Evolutionary conservation across 2,329 filamentous ascomycete species (phyloP).

Genomic region (Cladophialophora bantiana): DNA sequence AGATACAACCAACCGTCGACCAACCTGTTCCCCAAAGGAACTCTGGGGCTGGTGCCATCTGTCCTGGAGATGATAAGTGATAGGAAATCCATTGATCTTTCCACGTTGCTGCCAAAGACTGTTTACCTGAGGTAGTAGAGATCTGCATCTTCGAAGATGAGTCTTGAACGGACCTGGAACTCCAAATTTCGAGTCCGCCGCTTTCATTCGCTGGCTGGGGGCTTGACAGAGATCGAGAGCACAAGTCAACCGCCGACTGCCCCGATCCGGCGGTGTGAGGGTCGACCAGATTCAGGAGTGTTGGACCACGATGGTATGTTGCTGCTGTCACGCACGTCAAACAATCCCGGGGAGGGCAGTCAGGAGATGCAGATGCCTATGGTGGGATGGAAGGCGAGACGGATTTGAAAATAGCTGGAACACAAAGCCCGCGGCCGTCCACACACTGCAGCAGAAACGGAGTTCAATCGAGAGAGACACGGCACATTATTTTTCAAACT

Average conservation of each 20-base stretch:
- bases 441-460: slow-evolving; percentile 6
- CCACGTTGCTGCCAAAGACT: slow-evolving; percentile 8
- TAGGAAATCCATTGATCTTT: background rate
- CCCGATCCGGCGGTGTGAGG: slow-evolving; percentile 9
- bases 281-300: slow-evolving; percentile 6
- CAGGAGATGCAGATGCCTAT: slow-evolving; percentile 8
- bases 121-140: background rate
- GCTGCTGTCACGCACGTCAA: slow-evolving; percentile 36
- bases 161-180: slow-evolving; percentile 3
- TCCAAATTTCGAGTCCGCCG: background rate
- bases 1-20: background rate
- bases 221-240: background rate
- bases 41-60: background rate
- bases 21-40: background rate
- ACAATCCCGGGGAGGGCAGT: slow-evolving; percentile 22
- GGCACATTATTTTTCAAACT: background rate
- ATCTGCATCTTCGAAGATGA: slow-evolving; percentile 9
- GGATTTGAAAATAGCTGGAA: slow-evolving; percentile 12
- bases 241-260: background rate
- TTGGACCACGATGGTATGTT: slow-evolving; percentile 10
- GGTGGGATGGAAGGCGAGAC: background rate
- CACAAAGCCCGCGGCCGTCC: slow-evolving; percentile 2
- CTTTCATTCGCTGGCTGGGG: background rate
- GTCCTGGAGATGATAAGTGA: slow-evolving; percentile 2
- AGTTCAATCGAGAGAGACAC: slow-evolving; percentile 9